Conservation (phyloP, 2,329 filamentous ascomycete species). For the Diaporthe sp. region DNA sequence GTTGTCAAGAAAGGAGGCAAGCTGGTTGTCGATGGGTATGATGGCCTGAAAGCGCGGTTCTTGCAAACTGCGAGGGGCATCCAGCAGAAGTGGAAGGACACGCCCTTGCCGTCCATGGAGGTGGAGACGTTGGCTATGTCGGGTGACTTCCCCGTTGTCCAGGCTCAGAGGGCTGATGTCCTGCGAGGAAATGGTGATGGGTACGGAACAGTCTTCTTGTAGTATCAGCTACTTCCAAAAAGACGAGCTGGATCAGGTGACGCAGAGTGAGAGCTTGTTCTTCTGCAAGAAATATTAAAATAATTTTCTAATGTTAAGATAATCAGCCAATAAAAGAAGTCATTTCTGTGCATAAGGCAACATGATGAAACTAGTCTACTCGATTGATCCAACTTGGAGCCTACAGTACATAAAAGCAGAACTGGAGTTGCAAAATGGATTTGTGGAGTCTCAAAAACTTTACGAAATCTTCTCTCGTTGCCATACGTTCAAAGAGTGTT, state of each 20-base stretch:
- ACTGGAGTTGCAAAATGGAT: not conserved
- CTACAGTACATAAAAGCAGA: not conserved
- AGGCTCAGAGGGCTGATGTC: constrained; percentile 4
- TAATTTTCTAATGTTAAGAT: not conserved
- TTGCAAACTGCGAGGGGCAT: constrained; percentile 50
- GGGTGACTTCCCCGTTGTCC: not conserved
- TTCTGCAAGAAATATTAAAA: not conserved
- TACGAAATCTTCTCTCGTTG: not conserved
- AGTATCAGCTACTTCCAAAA: not conserved
- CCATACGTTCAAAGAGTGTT: not conserved
- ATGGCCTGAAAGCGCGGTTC: constrained; percentile 48
- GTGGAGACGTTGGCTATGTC: not conserved
- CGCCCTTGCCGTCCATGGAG: constrained; percentile 42
- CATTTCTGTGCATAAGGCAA: not conserved
- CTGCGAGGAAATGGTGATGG: not conserved
- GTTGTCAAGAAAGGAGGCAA: constrained; percentile 61
- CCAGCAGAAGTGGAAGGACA: constrained; percentile 44
- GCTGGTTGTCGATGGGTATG: constrained; percentile 46
- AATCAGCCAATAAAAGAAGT: not conserved
- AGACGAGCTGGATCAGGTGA: not conserved
- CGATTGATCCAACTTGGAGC: not conserved
- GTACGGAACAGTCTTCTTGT: not conserved
- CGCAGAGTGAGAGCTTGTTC: not conserved
- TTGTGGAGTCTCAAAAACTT: not conserved
- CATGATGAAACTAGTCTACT: not conserved